Conservation (phyloP, 305 asterid species). For the Solanum hybrid region DNA sequence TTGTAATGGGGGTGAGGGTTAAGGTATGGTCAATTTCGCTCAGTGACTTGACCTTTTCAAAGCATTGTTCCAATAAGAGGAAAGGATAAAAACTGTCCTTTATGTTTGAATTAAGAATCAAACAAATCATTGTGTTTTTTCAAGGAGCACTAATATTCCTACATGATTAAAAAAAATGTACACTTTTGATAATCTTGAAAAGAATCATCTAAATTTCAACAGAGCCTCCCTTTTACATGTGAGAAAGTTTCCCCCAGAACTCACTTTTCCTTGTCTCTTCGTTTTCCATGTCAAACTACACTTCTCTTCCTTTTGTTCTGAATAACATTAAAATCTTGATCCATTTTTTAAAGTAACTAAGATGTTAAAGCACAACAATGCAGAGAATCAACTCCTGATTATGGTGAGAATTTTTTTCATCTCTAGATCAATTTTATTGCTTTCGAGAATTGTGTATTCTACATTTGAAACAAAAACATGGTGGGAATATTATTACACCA, state of each 20-base stretch:
- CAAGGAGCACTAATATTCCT: neutral
- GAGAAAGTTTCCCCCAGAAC: neutral
- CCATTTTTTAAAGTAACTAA: neutral
- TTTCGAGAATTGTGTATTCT: neutral
- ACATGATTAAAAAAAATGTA: neutral
- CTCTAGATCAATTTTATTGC: neutral
- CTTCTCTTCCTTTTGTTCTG: neutral
- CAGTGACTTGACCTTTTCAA: too few species aligned
- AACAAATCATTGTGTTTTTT: neutral
- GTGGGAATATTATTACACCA: neutral
- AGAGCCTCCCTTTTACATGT: neutral
- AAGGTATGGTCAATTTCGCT: too few species aligned
- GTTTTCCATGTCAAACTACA: neutral
- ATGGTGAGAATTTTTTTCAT: neutral
- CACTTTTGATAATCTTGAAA: neutral
- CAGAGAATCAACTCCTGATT: neutral
- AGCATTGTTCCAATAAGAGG: too few species aligned
- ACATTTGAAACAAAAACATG: neutral
- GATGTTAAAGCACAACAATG: neutral
- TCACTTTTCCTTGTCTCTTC: neutral
- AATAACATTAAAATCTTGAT: neutral
- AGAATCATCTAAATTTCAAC: neutral
- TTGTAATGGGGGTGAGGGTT: too few species aligned
- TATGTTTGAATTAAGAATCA: neutral
- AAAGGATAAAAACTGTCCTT: neutral